Evolutionary conservation across 2,329 filamentous ascomycete species (phyloP).

Genomic region (Cadophora sp.): DNA sequence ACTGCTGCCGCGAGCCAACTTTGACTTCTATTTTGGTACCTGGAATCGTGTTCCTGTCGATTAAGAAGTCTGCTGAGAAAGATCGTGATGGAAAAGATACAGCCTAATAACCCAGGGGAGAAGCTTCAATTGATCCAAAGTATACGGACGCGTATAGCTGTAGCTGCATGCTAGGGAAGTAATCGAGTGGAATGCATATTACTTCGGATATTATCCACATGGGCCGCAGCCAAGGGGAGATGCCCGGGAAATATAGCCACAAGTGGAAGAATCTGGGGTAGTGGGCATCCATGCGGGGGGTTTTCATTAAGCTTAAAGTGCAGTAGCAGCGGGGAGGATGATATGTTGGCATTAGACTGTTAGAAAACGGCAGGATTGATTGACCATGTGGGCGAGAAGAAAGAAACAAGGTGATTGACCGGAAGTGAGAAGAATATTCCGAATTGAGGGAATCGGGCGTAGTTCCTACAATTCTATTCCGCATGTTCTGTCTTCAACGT

Average conservation of each 20-base stretch:
- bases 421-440: not conserved
- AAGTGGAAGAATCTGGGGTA: slow-evolving; percentile 12
- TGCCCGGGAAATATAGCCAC: not conserved
- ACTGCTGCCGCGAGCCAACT: not conserved
- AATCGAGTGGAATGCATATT: not conserved
- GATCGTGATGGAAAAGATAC: slow-evolving; percentile 12
- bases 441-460: not conserved
- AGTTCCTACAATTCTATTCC: not conserved
- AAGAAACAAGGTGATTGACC: not conserved
- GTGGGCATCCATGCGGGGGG: not conserved
- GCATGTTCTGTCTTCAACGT: not conserved
- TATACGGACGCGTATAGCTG: not conserved
- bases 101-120: slow-evolving; percentile 13
- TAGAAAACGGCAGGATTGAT: not conserved
- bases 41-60: not conserved
- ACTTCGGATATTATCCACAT: slow-evolving; percentile 1
- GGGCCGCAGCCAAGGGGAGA: not conserved
- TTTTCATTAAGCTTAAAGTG: slow-evolving; percentile 5
- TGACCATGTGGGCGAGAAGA: not conserved
- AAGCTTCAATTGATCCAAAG: slow-evolving; percentile 8
- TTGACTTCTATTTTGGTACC: not conserved
- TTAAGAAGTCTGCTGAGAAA: not conserved
- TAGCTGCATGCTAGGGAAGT: not conserved
- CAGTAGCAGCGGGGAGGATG: not conserved
- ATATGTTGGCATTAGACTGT: not conserved